Base-by-base conservation (phyloP, 257 asterid species). In the Capsicum baccatum region DNA sequence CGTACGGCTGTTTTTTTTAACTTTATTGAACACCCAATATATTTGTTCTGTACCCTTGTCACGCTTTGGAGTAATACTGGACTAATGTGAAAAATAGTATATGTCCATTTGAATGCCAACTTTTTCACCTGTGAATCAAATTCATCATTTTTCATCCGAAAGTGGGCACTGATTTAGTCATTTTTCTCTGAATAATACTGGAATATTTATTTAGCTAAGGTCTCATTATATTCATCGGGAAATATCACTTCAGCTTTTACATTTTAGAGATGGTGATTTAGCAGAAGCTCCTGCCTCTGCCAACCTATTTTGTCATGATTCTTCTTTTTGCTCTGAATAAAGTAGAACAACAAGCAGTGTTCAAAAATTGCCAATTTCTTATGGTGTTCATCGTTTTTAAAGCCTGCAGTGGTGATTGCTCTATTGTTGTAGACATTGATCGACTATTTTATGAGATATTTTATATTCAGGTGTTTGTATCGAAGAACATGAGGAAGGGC, bases 401-500 rank as follows among this genome's bases (percentile, higher is more conserved):
- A 11, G 47, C 44, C 19, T 74, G 21, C 21, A 26, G 3, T 74
- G 62, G 62, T 74, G 60, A 50, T 21, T 76, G 2, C 63, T 13
- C 14, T 35, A 44, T 13, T 82, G 6, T 19, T 70, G 79, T 39
- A 78, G 80, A 68, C 55, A 81, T 78, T 85, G 78, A 68, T 59
- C 39, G 55, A 76, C 54, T 16, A 39, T 67, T 14, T 81, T 19
- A 37, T 64, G 68, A 76, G 62, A 1, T 62, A 69, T 86, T 88
- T 87, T 81, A 70, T 86, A 59, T 85, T 91, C 92, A 95, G 98
- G 91, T 94, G 47, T 86, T 92, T 81, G 88, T 94, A 58, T 52
- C 98, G 64, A 86, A n/a, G 87, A 92, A 85, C 37, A 83, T 83
- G 88, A 91, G 90, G 70, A 14, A 58, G 76, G 63, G n/a, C 3